These are phyloP conservation scores for Zygosaccharomyces gambellarensis DNA, from an alignment of 805 yeast genomes.

Conservation along the genomic window DNA sequence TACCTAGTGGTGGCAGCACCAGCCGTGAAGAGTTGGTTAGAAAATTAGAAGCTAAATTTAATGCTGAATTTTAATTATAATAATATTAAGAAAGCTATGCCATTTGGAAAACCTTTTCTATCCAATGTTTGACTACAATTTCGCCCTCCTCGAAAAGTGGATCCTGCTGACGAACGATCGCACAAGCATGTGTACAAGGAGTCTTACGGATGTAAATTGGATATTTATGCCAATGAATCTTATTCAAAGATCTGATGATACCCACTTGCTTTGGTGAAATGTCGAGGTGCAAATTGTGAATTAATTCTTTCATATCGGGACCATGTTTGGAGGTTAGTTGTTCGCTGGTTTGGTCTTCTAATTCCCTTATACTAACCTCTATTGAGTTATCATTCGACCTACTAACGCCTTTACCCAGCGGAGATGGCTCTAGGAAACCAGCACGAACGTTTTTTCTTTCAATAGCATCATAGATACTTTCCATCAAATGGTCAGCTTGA, in stretches of 20 bases:
- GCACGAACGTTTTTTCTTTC: constrained; percentile 25
- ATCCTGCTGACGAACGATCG: constrained; percentile 59
- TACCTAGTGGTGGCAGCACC: constrained; percentile 1
- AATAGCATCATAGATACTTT: constrained; percentile 57
- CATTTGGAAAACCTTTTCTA: constrained; percentile 39
- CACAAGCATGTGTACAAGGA: constrained; percentile 73
- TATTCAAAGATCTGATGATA: constrained; percentile 55
- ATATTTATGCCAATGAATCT: constrained; percentile 60
- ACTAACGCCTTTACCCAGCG: background rate
- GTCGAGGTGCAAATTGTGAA: constrained; percentile 17
- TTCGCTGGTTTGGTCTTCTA: constrained; percentile 14
- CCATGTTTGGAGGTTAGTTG: constrained; percentile 12
- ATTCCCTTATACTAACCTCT: constrained; percentile 16
- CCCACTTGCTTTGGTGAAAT: constrained; percentile 38
- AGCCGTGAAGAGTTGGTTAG: constrained; percentile 13
- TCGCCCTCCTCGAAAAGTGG: constrained; percentile 65
- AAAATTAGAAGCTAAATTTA: constrained; percentile 18
- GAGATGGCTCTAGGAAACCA: constrained; percentile 18
- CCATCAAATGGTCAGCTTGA: constrained; percentile 60
- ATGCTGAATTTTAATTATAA: constrained; percentile 8
- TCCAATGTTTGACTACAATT: constrained; percentile 60
- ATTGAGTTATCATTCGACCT: constrained; percentile 8
- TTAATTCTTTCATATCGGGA: constrained; percentile 7
- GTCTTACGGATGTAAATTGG: constrained; percentile 67
- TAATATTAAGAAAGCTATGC: background rate